A percentile compares a stretch with the other conserved stretches of the same genome.
These are phyloP conservation scores for Syncephalastrum contaminatum DNA, from an alignment of 371 early-diverging fungal species.

Conservation along the genomic window DNA sequence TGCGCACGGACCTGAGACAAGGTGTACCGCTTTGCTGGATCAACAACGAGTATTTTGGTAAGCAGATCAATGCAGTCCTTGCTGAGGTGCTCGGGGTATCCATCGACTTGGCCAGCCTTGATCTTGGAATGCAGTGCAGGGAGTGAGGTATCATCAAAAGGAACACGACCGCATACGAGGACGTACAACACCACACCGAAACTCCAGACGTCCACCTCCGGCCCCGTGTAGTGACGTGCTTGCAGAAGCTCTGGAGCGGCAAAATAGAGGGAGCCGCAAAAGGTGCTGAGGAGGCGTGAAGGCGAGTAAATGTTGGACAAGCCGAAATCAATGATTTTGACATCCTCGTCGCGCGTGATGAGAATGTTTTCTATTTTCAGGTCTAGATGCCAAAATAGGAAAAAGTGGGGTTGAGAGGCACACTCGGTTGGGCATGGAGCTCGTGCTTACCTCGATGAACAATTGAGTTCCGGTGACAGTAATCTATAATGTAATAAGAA, in stretches of 20 bases:
- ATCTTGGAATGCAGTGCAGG: slow-evolving; percentile 67
- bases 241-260: slow-evolving; percentile 87
- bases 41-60: slow-evolving; percentile 62
- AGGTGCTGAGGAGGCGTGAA: slow-evolving; percentile 64
- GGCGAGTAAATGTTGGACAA: slow-evolving; percentile 81
- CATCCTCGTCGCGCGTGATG: slow-evolving; percentile 51
- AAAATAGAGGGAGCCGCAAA: slow-evolving; percentile 83
- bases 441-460: slow-evolving; percentile 61
- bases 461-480: slow-evolving; percentile 66
- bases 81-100: slow-evolving; percentile 43
- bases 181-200: slow-evolving; percentile 89
- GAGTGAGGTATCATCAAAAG: slow-evolving; percentile 80
- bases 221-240: slow-evolving; percentile 80
- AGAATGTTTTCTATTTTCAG: slow-evolving; percentile 94
- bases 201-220: slow-evolving; percentile 93
- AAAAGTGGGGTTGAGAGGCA: slow-evolving; percentile 49
- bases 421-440: slow-evolving; percentile 7
- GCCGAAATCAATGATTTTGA: slow-evolving; percentile 86
- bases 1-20: slow-evolving; percentile 59
- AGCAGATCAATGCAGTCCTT: slow-evolving; percentile 70
- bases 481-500: slow-evolving; percentile 28
- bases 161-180: slow-evolving; percentile 80
- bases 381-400: slow-evolving; percentile 74
- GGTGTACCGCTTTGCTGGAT: slow-evolving; percentile 58
- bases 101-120: slow-evolving; percentile 47